phyloP scores from a whole-genome alignment of 164 flowering plant species.

The Liriodendron chinense region DNA sequence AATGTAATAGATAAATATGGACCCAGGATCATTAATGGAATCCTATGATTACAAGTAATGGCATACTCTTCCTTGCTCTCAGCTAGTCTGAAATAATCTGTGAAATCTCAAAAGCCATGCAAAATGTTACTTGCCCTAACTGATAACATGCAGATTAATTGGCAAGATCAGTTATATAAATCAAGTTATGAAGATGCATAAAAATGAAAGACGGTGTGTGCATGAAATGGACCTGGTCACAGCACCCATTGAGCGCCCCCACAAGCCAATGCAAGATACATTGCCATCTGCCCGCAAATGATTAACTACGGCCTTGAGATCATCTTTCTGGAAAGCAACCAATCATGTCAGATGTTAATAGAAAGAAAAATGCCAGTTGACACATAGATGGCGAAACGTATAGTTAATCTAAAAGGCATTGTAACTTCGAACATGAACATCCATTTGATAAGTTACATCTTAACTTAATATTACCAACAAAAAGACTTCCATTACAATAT shows the following conservation, averaged over 20 bases:
- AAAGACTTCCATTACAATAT: neutral
- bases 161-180: no score
- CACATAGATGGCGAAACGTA: neutral
- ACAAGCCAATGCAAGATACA: conserved; percentile 88
- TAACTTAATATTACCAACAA: neutral
- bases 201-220: neutral
- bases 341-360: neutral
- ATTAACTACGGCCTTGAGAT: conserved; percentile 81
- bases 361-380: conserved; percentile 3
- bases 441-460: neutral
- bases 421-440: neutral
- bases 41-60: neutral
- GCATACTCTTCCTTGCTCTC: neutral
- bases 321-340: conserved; percentile 74
- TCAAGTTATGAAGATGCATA: no score
- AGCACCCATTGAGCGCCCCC: conserved; percentile 99
- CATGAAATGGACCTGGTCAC: conserved; percentile 68
- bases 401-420: neutral
- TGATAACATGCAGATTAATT: no score
- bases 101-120: neutral
- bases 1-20: neutral
- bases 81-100: neutral
- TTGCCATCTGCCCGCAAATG: conserved; percentile 75
- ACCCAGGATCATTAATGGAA: neutral
- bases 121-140: neutral